Percentiles rank a stretch among this genome's conserved stretches.
Evolutionary conservation across 1,139 yeast genomes (phyloP).

Genomic region (Lodderomyces pseudojiufengensis): DNA sequence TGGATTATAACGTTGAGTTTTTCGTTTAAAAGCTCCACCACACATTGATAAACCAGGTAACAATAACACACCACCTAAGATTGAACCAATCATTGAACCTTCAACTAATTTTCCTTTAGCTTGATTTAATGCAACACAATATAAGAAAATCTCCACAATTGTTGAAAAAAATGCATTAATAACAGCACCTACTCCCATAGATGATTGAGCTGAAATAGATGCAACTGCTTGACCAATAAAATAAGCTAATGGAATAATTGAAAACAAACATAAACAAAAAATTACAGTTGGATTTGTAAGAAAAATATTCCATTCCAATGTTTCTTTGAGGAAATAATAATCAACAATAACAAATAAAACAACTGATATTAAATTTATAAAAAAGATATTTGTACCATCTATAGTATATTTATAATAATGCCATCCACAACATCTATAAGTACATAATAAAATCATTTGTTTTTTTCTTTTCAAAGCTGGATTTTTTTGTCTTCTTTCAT

Average conservation of each 20-base stretch:
- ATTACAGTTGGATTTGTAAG: constrained; percentile 61
- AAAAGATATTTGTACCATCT: constrained; percentile 92
- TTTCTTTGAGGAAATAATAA: constrained; percentile 59
- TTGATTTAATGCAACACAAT: constrained; percentile 86
- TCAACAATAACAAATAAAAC: constrained; percentile 84
- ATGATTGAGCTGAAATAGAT: constrained; percentile 94
- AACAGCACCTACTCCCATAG: constrained; percentile 99
- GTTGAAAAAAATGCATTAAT: constrained; percentile 97
- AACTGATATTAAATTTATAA: constrained; percentile 75
- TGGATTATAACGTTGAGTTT: constrained; percentile 94
- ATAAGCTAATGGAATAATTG: constrained; percentile 91
- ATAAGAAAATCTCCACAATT: constrained; percentile 85
- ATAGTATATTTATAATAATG: constrained; percentile 94
- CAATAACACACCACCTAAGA: constrained; percentile 85
- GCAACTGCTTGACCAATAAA: constrained; percentile 99
- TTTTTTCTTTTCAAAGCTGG: constrained; percentile 22
- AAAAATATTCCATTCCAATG: constrained; percentile 43
- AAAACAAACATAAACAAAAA: constrained; percentile 72
- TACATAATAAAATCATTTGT: constrained; percentile 61
- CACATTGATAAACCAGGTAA: constrained; percentile 96
- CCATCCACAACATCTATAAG: constrained; percentile 86
- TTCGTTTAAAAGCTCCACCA: constrained; percentile 87
- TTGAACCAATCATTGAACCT: constrained; percentile 96
- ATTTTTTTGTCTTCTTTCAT: constrained; percentile 23
- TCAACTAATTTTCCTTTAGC: constrained; percentile 88